Evolutionary conservation across 345 rosid species (phyloP).

Genomic region (Pistacia integerrima): DNA sequence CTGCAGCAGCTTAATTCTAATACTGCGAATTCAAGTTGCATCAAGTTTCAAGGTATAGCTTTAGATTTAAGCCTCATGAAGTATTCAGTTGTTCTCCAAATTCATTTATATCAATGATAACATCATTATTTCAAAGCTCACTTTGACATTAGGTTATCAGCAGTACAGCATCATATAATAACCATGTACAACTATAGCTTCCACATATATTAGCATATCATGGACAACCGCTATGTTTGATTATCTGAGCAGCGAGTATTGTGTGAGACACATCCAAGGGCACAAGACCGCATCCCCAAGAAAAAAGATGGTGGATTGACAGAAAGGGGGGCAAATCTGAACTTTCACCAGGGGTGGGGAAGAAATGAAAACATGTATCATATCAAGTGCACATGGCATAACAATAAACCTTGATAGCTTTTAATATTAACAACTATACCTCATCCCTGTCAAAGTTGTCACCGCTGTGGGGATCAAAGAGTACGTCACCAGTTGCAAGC

Average conservation of each 20-base stretch:
- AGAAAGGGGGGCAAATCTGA: neutral
- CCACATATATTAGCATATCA: neutral
- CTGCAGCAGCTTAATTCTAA: neutral
- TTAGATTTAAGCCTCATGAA: neutral
- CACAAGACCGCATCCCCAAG: neutral
- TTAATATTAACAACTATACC: conserved; percentile 37
- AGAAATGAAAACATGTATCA: neutral
- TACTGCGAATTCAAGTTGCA: neutral
- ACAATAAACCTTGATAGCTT: conserved; percentile 2
- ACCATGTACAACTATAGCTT: neutral
- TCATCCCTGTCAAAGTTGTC: conserved; percentile 78
- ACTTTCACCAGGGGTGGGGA: neutral
- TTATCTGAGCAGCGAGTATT: neutral
- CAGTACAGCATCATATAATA: neutral
- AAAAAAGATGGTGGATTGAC: neutral
- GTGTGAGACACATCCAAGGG: neutral
- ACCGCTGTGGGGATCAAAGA: conserved; percentile 74
- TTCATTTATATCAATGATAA: neutral
- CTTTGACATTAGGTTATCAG: neutral
- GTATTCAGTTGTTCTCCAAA: neutral
- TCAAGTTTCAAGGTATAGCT: neutral
- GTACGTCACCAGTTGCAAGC: conserved; percentile 78
- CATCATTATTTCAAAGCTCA: neutral
- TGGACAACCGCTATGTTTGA: neutral
- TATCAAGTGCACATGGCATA: neutral